Conservation (phyloP, 176 grass and related monocot species). For the Zea mays region Zm-B73-REFERENCE-NAM-5.0 NC_050099.1:81784501-81785000, state of each 20-base stretch:
- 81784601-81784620: background rate
- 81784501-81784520: background rate
- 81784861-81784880: constrained; percentile 46
- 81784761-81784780: constrained; percentile 57
- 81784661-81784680: background rate
- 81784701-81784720: constrained; percentile 49
- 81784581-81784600: background rate
- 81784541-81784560: background rate
- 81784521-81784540: constrained; percentile 15
- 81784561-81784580: background rate
- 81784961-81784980: constrained; percentile 44
- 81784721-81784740: constrained; percentile 52
- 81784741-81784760: constrained; percentile 41
- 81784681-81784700: constrained; percentile 17
- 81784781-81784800: constrained; percentile 68
- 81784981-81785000: constrained; percentile 85
- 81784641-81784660: background rate
- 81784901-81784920: constrained; percentile 52
- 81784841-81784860: constrained; percentile 48
- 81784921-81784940: constrained; percentile 21
- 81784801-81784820: constrained; percentile 48
- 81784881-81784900: constrained; percentile 39
- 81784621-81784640: constrained; percentile 10
- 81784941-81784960: constrained; percentile 49
- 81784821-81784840: constrained; percentile 50